phyloP scores from a whole-genome alignment of 352 stramenopile genomes.

The Stramenopiles sp. region DNA sequence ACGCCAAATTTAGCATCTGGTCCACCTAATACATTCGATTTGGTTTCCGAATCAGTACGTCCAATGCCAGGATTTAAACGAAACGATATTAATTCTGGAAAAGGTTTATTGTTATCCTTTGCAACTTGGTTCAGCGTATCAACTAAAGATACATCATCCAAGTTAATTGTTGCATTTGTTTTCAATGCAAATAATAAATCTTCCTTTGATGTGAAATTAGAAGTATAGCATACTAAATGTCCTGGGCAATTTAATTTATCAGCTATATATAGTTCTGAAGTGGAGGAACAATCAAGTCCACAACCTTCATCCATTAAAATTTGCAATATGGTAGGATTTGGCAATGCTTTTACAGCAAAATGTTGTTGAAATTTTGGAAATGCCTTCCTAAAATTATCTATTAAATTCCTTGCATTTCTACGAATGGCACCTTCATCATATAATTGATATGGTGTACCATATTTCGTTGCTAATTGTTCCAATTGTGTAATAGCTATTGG shows the following conservation, averaged over 20 bases:
- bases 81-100: slow-evolving; percentile 57
- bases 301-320: slow-evolving; percentile 51
- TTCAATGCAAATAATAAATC: slow-evolving; percentile 46
- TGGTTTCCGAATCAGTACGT: slow-evolving; percentile 59
- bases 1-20: slow-evolving; percentile 66
- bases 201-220: slow-evolving; percentile 57
- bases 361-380: slow-evolving; percentile 62
- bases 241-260: slow-evolving; percentile 43
- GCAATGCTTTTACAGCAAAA: slow-evolving; percentile 62
- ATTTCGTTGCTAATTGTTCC: slow-evolving; percentile 39
- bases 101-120: slow-evolving; percentile 26
- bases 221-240: slow-evolving; percentile 60
- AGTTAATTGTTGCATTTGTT: slow-evolving; percentile 56
- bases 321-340: slow-evolving; percentile 59
- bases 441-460: slow-evolving; percentile 57
- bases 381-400: slow-evolving; percentile 40
- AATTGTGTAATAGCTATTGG: slow-evolving; percentile 18
- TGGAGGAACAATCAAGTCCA: slow-evolving; percentile 63
- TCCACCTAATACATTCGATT: slow-evolving; percentile 58
- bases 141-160: slow-evolving; percentile 55
- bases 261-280: slow-evolving; percentile 47
- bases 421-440: slow-evolving; percentile 60
- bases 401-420: slow-evolving; percentile 40
- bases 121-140: slow-evolving; percentile 38
- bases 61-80: slow-evolving; percentile 56